phyloP scores from a whole-genome alignment of 116 monocot genomes.

The Phalaenopsis hybrid region DNA sequence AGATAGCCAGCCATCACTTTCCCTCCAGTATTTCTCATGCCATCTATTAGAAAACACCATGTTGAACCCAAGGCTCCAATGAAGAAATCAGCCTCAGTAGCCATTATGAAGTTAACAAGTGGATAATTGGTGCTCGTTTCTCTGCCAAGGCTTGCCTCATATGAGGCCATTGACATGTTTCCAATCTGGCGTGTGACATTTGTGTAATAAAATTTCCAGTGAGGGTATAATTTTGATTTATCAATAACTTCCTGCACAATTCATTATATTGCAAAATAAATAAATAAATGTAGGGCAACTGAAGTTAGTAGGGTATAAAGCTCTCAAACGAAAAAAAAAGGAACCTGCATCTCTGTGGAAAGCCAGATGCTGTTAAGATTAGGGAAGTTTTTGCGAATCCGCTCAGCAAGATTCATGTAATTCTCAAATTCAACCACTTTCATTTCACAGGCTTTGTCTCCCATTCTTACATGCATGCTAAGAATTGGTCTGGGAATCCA shows the following conservation, averaged over 20 bases:
- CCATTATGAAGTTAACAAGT: conserved; percentile 79
- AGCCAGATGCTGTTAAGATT: conserved; percentile 68
- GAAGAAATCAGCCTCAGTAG: conserved; percentile 81
- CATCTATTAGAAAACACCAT: conserved; percentile 87
- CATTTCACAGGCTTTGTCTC: conserved; percentile 91
- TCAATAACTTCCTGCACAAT: conserved; percentile 66
- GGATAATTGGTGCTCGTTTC: conserved; percentile 83
- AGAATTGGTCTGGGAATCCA: conserved; percentile 73
- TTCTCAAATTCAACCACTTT: conserved; percentile 63
- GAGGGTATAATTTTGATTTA: conserved; percentile 31
- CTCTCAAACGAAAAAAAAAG: neutral
- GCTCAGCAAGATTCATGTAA: conserved; percentile 67
- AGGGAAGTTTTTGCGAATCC: conserved; percentile 48
- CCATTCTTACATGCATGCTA: conserved; percentile 88
- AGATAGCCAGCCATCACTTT: conserved; percentile 82
- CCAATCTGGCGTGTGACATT: conserved; percentile 56
- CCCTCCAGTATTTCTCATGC: conserved; percentile 82
- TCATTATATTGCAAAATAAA: too few species aligned
- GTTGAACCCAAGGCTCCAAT: conserved; percentile 87
- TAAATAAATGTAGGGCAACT: too few species aligned
- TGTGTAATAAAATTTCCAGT: conserved; percentile 75
- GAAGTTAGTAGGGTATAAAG: too few species aligned
- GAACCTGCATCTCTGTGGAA: conserved; percentile 84
- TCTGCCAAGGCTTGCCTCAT: conserved; percentile 72
- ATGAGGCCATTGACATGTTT: conserved; percentile 62